These are phyloP conservation scores for Chloranthus sessilifolius DNA, from an alignment of 164 flowering plant genomes.

Conservation along the genomic window DNA sequence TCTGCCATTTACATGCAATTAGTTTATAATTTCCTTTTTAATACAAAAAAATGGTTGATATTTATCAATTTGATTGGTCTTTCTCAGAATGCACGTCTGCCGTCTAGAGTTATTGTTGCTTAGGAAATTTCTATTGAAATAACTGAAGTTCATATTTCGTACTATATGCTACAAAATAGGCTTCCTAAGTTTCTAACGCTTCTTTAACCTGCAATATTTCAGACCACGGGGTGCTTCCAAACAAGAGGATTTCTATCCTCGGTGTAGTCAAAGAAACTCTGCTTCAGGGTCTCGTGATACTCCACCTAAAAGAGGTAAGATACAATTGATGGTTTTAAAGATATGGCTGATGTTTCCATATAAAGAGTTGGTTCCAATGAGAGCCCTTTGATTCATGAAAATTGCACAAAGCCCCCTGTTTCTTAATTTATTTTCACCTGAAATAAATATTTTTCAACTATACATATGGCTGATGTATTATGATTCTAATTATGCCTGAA, in stretches of 20 bases:
- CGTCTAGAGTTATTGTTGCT: too few relatives aligned
- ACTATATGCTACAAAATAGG: too few relatives aligned
- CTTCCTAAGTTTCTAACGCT: too few relatives aligned
- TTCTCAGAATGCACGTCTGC: too few relatives aligned
- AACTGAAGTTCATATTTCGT: too few relatives aligned
- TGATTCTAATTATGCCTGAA: neutral
- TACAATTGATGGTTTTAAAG: neutral
- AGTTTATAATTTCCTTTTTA: too few relatives aligned
- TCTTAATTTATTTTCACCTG: neutral
- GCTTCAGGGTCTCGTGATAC: constrained; percentile 91
- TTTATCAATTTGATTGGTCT: too few relatives aligned
- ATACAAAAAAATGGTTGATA: too few relatives aligned
- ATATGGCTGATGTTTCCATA: neutral
- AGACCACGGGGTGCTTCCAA: constrained; percentile 51
- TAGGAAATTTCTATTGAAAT: too few relatives aligned
- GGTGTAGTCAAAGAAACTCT: constrained; percentile 66
- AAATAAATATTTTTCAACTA: too few relatives aligned
- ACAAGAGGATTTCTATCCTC: constrained; percentile 59
- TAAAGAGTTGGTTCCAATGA: neutral
- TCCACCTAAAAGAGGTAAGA: constrained; percentile 92
- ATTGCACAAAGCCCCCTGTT: neutral
- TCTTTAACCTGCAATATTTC: too few relatives aligned
- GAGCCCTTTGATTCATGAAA: neutral
- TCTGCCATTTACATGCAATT: too few relatives aligned
- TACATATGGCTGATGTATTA: neutral